Conservation (phyloP, 2,329 filamentous ascomycete species). For the Sphaerulina populicola region DNA sequence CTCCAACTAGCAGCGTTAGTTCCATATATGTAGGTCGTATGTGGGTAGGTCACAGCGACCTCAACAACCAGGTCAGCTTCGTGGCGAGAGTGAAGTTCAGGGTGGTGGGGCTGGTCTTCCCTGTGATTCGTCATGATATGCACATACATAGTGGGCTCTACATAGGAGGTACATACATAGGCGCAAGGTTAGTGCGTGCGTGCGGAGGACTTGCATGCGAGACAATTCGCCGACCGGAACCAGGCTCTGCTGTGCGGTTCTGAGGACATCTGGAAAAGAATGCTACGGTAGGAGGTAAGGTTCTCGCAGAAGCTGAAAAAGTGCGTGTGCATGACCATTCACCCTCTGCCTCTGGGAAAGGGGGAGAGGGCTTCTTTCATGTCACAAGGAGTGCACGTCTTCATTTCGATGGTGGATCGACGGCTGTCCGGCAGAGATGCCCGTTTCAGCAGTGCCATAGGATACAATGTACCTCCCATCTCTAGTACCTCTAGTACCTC, state of each 20-base stretch:
- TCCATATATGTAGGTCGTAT: not conserved
- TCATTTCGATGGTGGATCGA: constrained; percentile 6
- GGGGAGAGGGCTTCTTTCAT: no score
- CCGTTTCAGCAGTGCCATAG: not conserved
- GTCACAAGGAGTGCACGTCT: not conserved
- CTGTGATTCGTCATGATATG: constrained; percentile 5
- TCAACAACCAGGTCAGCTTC: not conserved
- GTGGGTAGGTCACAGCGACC: not conserved
- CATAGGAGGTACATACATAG: no score
- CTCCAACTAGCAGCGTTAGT: not conserved
- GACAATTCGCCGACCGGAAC: not conserved
- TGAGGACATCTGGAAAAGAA: no score
- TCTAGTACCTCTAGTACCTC: no score
- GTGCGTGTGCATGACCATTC: no score
- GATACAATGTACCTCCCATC: no score
- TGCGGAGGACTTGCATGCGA: not conserved
- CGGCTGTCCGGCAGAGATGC: not conserved
- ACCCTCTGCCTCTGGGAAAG: no score
- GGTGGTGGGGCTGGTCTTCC: not conserved
- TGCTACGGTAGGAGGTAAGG: no score
- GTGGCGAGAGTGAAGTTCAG: not conserved
- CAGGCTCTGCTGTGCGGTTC: no score
- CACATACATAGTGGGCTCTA: no score
- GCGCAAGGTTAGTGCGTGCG: not conserved
- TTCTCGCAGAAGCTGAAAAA: no score